phyloP scores from a whole-genome alignment of 1,284 basidiomycete genomes.

The Mycosarcoma maydis region DNA sequence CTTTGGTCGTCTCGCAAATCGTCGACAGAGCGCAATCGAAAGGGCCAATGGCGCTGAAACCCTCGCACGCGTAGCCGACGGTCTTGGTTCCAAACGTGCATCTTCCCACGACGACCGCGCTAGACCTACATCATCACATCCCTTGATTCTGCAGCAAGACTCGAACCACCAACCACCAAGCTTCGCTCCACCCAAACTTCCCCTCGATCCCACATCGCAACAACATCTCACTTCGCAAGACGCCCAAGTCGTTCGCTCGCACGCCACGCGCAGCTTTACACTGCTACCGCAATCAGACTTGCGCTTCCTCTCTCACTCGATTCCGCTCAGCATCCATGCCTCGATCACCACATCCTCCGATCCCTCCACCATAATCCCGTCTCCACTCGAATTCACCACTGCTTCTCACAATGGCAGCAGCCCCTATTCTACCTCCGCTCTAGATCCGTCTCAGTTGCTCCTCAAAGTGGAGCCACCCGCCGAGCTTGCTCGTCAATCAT shows the following conservation, averaged over 20 bases:
- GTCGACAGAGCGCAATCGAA: constrained; percentile 22
- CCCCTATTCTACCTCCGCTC: not conserved
- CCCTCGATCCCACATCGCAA: not conserved
- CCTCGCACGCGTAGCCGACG: constrained; percentile 28
- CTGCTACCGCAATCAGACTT: constrained; percentile 31
- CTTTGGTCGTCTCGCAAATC: constrained; percentile 26
- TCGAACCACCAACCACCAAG: not conserved
- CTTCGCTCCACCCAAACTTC: not conserved
- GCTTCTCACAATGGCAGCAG: too few relatives aligned
- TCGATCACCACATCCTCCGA: constrained; percentile 5
- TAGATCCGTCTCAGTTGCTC: constrained; percentile 31
- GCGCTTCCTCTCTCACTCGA: not conserved
- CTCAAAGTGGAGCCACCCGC: constrained; percentile 42
- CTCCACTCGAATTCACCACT: constrained; percentile 25
- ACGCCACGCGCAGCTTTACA: constrained; percentile 6
- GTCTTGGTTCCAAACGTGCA: constrained; percentile 10
- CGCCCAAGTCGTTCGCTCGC: constrained; percentile 3
- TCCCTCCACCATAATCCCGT: not conserved
- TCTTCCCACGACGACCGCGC: constrained; percentile 2
- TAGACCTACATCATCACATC: constrained; percentile 11
- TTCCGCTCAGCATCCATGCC: constrained; percentile 31
- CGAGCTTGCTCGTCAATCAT: constrained; percentile 15
- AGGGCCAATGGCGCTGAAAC: constrained; percentile 31
- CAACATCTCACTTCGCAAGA: constrained; percentile 14
- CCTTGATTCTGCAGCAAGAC: not conserved